These are phyloP conservation scores for Coemansia sp. DNA, from an alignment of 192 early-diverging fungal genomes.

Conservation along the genomic window DNA sequence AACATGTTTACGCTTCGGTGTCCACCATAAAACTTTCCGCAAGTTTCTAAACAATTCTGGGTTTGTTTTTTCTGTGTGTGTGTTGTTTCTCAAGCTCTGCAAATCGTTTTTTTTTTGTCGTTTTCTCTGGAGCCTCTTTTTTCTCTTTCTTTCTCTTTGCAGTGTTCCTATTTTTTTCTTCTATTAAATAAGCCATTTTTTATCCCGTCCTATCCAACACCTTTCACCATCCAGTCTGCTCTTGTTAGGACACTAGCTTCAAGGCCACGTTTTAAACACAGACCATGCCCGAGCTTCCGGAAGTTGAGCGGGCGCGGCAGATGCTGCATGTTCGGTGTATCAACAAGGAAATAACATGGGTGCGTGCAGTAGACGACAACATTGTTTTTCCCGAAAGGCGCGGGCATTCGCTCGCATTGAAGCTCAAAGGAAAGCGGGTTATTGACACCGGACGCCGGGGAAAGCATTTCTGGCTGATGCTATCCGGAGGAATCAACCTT, in stretches of 20 bases:
- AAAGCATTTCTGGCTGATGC: constrained; percentile 66
- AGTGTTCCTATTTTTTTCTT: not conserved
- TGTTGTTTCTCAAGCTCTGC: not conserved
- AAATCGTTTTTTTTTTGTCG: not conserved
- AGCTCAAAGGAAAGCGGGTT: constrained; percentile 55
- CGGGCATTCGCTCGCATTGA: constrained; percentile 28
- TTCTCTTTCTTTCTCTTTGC: too few species aligned
- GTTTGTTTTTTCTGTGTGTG: not conserved
- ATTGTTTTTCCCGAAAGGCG: constrained; percentile 53
- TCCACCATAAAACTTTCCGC: not conserved
- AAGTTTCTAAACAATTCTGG: not conserved
- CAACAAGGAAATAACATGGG: constrained; percentile 52
- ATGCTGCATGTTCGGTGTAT: constrained; percentile 58
- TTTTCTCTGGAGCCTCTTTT: not conserved
- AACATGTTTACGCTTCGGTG: not conserved
- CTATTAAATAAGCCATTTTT: constrained; percentile 1
- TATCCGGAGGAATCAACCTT: constrained; percentile 27
- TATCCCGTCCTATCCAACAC: not conserved
- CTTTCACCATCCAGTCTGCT: not conserved
- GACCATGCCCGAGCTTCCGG: constrained; percentile 70
- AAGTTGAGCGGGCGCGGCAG: constrained; percentile 69
- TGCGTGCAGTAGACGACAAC: constrained; percentile 54
- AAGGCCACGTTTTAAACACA: not conserved
- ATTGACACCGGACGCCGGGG: constrained; percentile 68
- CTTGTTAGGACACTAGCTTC: not conserved